Evolutionary conservation across 2,329 filamentous ascomycete genomes (phyloP).

Genomic region (Tolypocladium endophyticum): DNA sequence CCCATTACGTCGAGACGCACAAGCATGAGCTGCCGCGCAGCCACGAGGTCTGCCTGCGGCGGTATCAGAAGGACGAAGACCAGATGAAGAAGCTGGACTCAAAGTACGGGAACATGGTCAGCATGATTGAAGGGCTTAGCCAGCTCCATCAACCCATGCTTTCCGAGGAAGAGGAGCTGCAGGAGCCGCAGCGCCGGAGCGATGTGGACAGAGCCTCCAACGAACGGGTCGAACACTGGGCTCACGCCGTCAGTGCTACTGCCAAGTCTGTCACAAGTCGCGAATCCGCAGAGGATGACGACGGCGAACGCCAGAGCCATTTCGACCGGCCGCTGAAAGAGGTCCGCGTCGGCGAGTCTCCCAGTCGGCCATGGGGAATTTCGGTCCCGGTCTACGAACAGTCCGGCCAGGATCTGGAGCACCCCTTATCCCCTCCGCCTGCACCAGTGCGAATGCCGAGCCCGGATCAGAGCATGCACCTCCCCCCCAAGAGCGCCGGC

Average conservation of each 20-base stretch:
- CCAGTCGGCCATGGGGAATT: slow-evolving; percentile 88
- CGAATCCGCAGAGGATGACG: slow-evolving; percentile 26
- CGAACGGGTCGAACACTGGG: slow-evolving; percentile 77
- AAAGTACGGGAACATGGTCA: slow-evolving; percentile 86
- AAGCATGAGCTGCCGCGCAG: slow-evolving; percentile 92
- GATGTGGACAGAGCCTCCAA: slow-evolving; percentile 45
- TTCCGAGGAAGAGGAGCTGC: slow-evolving; percentile 40
- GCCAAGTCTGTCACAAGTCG: slow-evolving; percentile 24
- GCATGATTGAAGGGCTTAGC: slow-evolving; percentile 87
- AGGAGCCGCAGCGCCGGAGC: slow-evolving; percentile 25
- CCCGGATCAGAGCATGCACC: slow-evolving; percentile 17
- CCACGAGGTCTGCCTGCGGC: slow-evolving; percentile 82
- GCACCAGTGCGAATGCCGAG: slow-evolving; percentile 43
- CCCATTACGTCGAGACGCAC: slow-evolving; percentile 86
- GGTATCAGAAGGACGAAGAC: slow-evolving; percentile 79
- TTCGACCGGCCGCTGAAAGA: slow-evolving; percentile 84
- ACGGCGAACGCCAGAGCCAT: slow-evolving; percentile 55
- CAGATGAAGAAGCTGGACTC: slow-evolving; percentile 83
- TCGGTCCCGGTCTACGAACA: slow-evolving; percentile 55
- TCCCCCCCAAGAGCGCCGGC: slow-evolving; percentile 19
- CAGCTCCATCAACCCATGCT: slow-evolving; percentile 83
- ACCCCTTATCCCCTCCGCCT: slow-evolving; percentile 45
- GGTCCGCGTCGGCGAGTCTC: slow-evolving; percentile 85
- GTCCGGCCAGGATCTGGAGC: slow-evolving; percentile 22
- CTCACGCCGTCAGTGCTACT: slow-evolving; percentile 58